Conservation (phyloP, 306 rosid genomes). For the Quercus bicolor region DNA sequence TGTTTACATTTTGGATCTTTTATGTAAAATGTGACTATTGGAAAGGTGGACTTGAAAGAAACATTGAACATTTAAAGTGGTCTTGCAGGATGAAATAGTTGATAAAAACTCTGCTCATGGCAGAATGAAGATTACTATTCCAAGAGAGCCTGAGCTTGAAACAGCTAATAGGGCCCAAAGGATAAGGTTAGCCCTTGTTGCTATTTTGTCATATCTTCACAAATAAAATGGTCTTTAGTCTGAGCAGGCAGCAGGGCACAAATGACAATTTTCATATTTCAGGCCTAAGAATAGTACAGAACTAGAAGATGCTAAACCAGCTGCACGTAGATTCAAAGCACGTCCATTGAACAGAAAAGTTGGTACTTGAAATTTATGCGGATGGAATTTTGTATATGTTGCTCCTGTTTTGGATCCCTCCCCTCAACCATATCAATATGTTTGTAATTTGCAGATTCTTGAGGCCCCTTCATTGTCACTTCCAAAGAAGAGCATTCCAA, state of each 20-base stretch:
- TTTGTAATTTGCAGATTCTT: constrained; percentile 59
- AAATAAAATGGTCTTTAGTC: constrained; percentile 3
- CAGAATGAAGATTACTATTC: constrained; percentile 72
- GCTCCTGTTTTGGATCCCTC: constrained; percentile 12
- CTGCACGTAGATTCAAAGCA: constrained; percentile 70
- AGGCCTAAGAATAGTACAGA: constrained; percentile 62
- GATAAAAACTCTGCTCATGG: constrained; percentile 47
- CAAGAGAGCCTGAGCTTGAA: constrained; percentile 85
- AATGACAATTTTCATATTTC: constrained; percentile 23
- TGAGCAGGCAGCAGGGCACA: constrained; percentile 3
- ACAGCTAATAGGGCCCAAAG: constrained; percentile 78
- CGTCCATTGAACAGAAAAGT: constrained; percentile 94
- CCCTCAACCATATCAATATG: constrained; percentile 9
- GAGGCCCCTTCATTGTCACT: constrained; percentile 80
- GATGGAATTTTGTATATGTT: constrained; percentile 8
- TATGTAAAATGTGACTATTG: not conserved
- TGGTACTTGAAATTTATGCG: constrained; percentile 29
- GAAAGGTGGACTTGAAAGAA: not conserved
- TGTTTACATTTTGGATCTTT: not conserved
- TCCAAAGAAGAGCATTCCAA: constrained; percentile 69
- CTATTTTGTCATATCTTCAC: constrained; percentile 14
- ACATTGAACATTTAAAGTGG: not conserved
- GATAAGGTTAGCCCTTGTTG: constrained; percentile 57
- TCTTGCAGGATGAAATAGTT: constrained; percentile 57
- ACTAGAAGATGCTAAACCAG: constrained; percentile 35